Percentiles rank a stretch among this genome's conserved stretches.
These are phyloP conservation scores for Rugonectria rugulosa DNA, from an alignment of 2,329 filamentous ascomycete genomes.

Conservation along the genomic window DNA sequence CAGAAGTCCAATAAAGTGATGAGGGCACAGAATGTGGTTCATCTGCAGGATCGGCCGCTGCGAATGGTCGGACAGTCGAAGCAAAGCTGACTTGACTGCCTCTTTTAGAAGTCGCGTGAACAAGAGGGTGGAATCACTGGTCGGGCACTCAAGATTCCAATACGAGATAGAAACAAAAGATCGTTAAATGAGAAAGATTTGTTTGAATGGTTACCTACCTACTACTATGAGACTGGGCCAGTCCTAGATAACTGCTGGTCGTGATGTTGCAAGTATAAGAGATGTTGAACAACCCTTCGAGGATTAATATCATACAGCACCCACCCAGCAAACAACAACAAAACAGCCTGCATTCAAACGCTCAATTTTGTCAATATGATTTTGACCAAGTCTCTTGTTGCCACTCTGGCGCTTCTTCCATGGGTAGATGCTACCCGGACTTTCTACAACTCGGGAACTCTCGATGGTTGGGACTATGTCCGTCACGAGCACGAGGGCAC, in stretches of 20 bases:
- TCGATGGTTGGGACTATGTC: conserved; percentile 49
- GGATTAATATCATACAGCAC: neutral
- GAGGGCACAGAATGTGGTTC: neutral
- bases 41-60: neutral
- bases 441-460: conserved; percentile 53
- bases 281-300: neutral
- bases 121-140: neutral
- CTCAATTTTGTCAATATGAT: neutral
- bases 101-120: neutral
- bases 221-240: neutral
- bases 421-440: conserved; percentile 43
- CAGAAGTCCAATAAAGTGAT: neutral
- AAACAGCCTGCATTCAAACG: neutral
- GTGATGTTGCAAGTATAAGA: neutral
- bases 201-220: neutral
- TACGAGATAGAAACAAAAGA: neutral
- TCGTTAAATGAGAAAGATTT: neutral
- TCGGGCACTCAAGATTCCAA: neutral
- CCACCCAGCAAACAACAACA: neutral
- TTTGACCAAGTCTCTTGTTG: neutral
- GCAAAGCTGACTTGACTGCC: neutral
- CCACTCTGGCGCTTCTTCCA: conserved; percentile 34
- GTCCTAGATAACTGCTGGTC: neutral
- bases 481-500: conserved; percentile 52
- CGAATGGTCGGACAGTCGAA: neutral